phyloP scores from a whole-genome alignment of 129 eudicot genomes.

The Chrysanthemum lavandulifolium region DNA sequence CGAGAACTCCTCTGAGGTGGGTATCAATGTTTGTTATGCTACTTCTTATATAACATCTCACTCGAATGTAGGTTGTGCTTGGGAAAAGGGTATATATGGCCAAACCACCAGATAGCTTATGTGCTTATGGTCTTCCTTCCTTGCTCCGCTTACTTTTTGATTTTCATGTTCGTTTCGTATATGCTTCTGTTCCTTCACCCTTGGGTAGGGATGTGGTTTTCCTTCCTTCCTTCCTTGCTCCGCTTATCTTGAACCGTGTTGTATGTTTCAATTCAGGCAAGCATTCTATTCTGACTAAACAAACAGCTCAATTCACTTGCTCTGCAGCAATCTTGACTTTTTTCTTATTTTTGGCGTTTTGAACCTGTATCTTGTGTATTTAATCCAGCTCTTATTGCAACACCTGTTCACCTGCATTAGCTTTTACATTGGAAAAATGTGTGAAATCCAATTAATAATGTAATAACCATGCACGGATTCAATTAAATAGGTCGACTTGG shows the following conservation, averaged over 20 bases:
- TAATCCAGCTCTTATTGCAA: slow-evolving; percentile 3
- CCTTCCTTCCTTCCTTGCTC: no score
- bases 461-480: not conserved
- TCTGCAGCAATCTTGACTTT: not conserved
- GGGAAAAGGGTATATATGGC: slow-evolving; percentile 45
- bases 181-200: no score
- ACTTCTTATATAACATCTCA: slow-evolving; percentile 32
- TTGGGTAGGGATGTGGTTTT: no score
- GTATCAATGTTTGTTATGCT: slow-evolving; percentile 27
- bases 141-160: slow-evolving; percentile 19
- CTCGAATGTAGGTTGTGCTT: slow-evolving; percentile 44
- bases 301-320: not conserved
- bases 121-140: slow-evolving; percentile 27
- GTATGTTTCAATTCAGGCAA: slow-evolving; percentile 88
- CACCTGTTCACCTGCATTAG: not conserved
- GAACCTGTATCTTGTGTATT: not conserved
- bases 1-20: slow-evolving; percentile 56
- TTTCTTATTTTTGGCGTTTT: not conserved
- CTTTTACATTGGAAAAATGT: not conserved
- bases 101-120: slow-evolving; percentile 27
- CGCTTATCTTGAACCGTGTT: slow-evolving; percentile 50
- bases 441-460: not conserved
- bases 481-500: no score
- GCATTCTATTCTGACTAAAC: slow-evolving; percentile 16
- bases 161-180: no score